Conservation (phyloP, 2,329 filamentous ascomycete species). For the Parastagonospora avenae region DNA sequence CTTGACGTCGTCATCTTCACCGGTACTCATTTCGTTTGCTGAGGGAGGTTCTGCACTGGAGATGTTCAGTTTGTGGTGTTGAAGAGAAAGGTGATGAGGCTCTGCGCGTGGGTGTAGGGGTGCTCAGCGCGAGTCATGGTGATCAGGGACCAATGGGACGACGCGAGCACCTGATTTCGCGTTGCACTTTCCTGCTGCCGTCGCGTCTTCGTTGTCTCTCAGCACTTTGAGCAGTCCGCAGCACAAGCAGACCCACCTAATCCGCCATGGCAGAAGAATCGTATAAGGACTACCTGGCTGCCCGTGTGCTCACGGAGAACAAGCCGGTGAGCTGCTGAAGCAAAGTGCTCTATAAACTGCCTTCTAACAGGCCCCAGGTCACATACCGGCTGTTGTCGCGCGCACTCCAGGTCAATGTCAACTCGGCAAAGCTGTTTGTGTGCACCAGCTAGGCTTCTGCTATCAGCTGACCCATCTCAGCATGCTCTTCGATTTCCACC, state of each 20-base stretch:
- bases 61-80: neutral
- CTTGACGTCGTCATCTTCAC: conserved; percentile 54
- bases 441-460: neutral
- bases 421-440: conserved; percentile 83
- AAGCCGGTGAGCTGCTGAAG: conserved; percentile 62
- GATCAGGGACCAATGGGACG: conserved; percentile 12
- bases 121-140: conserved; percentile 33
- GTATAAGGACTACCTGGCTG: conserved; percentile 74
- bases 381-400: conserved; percentile 87
- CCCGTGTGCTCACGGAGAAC: conserved; percentile 76
- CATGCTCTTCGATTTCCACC: conserved; percentile 87
- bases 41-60: neutral
- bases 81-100: neutral
- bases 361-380: conserved; percentile 60
- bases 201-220: neutral
- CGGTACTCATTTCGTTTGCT: conserved; percentile 35
- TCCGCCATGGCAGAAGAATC: conserved; percentile 58
- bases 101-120: neutral
- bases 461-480: conserved; percentile 51
- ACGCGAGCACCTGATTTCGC: conserved; percentile 39
- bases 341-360: neutral
- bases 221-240: neutral
- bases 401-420: conserved; percentile 81
- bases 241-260: neutral
- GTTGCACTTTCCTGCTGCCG: conserved; percentile 16